Base-by-base conservation (phyloP, 192 early-diverging fungal genomes). In the Rhizophagus clarus region DNA sequence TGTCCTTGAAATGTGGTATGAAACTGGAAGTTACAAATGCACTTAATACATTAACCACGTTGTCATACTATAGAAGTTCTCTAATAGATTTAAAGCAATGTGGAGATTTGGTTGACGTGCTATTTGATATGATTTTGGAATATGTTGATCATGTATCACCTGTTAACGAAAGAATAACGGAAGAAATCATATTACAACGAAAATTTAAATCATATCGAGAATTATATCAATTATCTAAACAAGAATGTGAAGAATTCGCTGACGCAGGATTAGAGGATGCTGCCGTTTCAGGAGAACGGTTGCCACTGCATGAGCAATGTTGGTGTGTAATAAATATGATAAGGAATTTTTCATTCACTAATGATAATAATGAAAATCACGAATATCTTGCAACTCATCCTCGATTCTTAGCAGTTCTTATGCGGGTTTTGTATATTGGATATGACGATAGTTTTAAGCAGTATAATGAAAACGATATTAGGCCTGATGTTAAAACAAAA, bases 1-100 rank as follows among this genome's bases (percentile, higher is more conserved):
- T 96, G 89, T 91, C 94, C 32, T 86, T 96, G 8, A 93, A 94
- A 80, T 94, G 91, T 6, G 91, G 91, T 22, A 89, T 96, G 80
- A 88, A 88, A 47, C 81, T 91, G 71, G 94, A 96, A 76, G 86
- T 94, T 1, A 90, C 92, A 4, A 91, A 89, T 62, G 94, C 94
- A 8, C 85, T 96, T 17, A 94, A 95, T 77, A 89, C 90, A 9
- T 80, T 96, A 28, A 87, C 93, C 22, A 85, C 86, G 29, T 73
- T 93, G 3, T 89, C 92, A 0, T 81, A 86, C 60, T 86, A 88
- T 17, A 83, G 83, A 9, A 85, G 88, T n/a, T 82, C 85, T 24
- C 86, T 85, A 12, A 74, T 92, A 63, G 85, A 87, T 24, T 73
- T 91, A 34, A 71, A 79, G 0, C 87, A 90, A 47, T 93, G 93